Conservation (phyloP, 2,329 filamentous ascomycete species). For the Pezicula neosporulosa region DNA sequence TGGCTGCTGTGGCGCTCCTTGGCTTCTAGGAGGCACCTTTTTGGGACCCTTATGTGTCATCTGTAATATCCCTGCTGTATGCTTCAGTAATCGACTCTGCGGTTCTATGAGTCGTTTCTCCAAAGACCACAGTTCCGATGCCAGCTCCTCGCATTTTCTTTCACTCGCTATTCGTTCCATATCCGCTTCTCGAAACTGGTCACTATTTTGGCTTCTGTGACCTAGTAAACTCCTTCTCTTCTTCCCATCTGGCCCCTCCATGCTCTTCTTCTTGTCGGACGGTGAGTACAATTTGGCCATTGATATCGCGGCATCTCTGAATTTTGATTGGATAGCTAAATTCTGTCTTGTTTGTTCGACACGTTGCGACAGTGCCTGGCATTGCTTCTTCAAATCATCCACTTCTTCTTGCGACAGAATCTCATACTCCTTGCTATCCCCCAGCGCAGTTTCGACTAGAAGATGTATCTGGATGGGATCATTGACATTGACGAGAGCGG, state of each 20-base stretch:
- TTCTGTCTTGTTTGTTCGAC: conserved; percentile 80
- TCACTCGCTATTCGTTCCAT: conserved; percentile 71
- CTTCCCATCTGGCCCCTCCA: conserved; percentile 43
- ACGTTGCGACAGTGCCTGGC: conserved; percentile 66
- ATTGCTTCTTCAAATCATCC: conserved; percentile 86
- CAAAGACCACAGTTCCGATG: conserved; percentile 73
- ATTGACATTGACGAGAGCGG: conserved; percentile 56
- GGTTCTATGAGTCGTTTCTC: conserved; percentile 74
- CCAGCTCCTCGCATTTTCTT: conserved; percentile 81
- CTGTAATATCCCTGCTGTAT: conserved; percentile 90
- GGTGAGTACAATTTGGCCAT: conserved; percentile 76
- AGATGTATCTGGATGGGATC: conserved; percentile 84
- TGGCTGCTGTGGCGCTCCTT: conserved; percentile 32
- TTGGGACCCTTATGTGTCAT: conserved; percentile 78
- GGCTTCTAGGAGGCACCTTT: conserved; percentile 38
- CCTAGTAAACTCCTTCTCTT: conserved; percentile 47
- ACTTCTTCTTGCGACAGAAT: conserved; percentile 90
- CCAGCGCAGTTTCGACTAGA: conserved; percentile 87
- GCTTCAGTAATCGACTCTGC: conserved; percentile 74
- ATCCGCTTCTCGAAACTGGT: conserved; percentile 53
- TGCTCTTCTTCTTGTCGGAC: conserved; percentile 48
- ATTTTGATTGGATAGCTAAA: conserved; percentile 85
- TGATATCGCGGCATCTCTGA: conserved; percentile 87
- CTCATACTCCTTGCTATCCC: conserved; percentile 81
- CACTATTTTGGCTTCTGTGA: conserved; percentile 36